A percentile compares a stretch with the other conserved stretches of the same genome.
phyloP scores from a whole-genome alignment of 768 basidiomycete species.

The Pholiota molesta region DNA sequence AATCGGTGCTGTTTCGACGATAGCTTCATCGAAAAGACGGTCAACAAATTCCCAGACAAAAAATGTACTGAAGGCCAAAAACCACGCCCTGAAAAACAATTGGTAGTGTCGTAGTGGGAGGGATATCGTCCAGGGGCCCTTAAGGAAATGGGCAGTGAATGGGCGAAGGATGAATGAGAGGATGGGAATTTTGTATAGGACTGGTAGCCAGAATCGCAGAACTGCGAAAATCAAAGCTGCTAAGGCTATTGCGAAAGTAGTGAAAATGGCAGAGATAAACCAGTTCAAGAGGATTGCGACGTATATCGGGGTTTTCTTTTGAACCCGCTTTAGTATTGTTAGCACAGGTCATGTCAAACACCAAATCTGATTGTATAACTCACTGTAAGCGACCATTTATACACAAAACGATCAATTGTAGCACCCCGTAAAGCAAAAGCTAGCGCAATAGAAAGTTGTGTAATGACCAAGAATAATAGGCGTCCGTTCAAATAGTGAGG shows the following conservation, averaged over 20 bases:
- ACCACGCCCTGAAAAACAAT: conserved; percentile 51
- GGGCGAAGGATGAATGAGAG: conserved; percentile 55
- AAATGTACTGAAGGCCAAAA: conserved; percentile 53
- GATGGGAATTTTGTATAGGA: conserved; percentile 58
- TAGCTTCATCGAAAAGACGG: conserved; percentile 57
- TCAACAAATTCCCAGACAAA: conserved; percentile 68
- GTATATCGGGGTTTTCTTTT: conserved; percentile 9
- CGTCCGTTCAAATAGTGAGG: conserved; percentile 75
- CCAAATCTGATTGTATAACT: conserved; percentile 4
- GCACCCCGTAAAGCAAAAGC: conserved; percentile 58
- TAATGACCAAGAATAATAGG: conserved; percentile 58
- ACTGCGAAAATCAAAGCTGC: conserved; percentile 51
- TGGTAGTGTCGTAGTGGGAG: conserved; percentile 50
- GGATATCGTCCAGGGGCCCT: conserved; percentile 54
- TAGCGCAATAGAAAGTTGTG: conserved; percentile 51
- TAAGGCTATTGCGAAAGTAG: conserved; percentile 36
- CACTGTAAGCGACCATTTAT: conserved; percentile 41
- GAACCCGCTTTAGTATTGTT: conserved; percentile 2
- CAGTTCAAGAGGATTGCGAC: conserved; percentile 30
- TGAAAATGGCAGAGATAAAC: conserved; percentile 43
- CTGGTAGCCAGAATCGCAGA: conserved; percentile 49
- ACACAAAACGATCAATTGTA: conserved; percentile 64
- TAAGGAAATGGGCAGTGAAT: conserved; percentile 64
- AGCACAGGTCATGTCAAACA: background rate
- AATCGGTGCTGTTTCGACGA: conserved; percentile 58